These are phyloP conservation scores for Dioscorea zingiberensis DNA, from an alignment of 106 monocot species.

Conservation along the genomic window DNA sequence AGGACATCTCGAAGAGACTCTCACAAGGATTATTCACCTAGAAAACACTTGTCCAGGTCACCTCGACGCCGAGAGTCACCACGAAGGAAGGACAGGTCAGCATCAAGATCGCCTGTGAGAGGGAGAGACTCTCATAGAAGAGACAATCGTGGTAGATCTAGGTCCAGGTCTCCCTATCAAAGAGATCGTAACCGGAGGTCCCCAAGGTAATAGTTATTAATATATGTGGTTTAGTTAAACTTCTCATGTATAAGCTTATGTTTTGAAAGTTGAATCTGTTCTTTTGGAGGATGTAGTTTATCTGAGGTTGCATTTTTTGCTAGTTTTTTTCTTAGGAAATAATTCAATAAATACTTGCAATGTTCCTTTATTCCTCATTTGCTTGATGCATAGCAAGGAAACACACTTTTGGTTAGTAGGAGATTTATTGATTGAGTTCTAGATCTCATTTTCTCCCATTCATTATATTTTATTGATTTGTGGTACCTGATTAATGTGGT, in stretches of 20 bases:
- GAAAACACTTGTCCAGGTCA: conserved; percentile 29
- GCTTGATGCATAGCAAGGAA: neutral
- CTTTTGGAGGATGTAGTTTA: neutral
- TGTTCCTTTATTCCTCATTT: neutral
- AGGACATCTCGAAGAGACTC: conserved; percentile 18
- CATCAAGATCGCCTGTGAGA: conserved; percentile 44
- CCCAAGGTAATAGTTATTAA: conserved; percentile 15
- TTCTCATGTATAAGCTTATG: neutral
- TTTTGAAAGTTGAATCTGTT: neutral
- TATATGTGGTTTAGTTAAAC: neutral
- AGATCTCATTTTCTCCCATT: neutral
- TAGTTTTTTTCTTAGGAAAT: neutral
- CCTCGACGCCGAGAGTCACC: conserved; percentile 40
- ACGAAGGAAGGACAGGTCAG: conserved; percentile 39
- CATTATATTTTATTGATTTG: neutral
- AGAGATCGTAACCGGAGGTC: conserved; percentile 40
- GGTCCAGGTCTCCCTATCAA: conserved; percentile 53
- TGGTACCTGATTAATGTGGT: neutral
- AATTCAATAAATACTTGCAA: neutral
- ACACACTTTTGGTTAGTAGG: no score
- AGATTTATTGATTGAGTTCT: neutral
- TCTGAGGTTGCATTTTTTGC: neutral
- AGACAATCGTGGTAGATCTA: conserved; percentile 29
- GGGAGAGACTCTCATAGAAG: conserved; percentile 41
- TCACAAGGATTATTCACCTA: conserved; percentile 32